These are phyloP conservation scores for Aspergillus bombycis DNA, from an alignment of 2,329 filamentous ascomycete genomes.

Conservation along the genomic window DNA sequence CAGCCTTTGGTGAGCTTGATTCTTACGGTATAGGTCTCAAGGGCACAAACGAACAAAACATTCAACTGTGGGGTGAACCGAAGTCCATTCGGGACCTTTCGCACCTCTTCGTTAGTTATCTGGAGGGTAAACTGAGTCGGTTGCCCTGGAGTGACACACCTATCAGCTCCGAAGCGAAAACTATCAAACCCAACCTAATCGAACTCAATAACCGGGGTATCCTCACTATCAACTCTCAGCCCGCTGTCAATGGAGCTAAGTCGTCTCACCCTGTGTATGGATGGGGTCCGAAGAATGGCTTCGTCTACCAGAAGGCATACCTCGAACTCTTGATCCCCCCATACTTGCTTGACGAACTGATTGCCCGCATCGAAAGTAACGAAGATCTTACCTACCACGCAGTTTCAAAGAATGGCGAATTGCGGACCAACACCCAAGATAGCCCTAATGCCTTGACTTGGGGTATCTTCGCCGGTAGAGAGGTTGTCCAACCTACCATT, in stretches of 20 bases:
- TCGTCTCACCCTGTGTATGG: slow-evolving; percentile 85
- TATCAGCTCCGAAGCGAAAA: slow-evolving; percentile 79
- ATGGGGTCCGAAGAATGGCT: slow-evolving; percentile 93
- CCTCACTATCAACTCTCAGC: slow-evolving; percentile 96
- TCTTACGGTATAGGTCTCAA: slow-evolving; percentile 92
- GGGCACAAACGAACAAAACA: slow-evolving; percentile 93
- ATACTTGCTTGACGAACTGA: slow-evolving; percentile 74
- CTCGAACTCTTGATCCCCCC: slow-evolving; percentile 88
- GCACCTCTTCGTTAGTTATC: slow-evolving; percentile 80
- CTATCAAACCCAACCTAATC: slow-evolving; percentile 76
- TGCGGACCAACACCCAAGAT: slow-evolving; percentile 80
- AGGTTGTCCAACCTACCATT: slow-evolving; percentile 99
- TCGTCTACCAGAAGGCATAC: slow-evolving; percentile 98
- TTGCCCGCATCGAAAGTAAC: slow-evolving; percentile 75
- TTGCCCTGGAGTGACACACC: slow-evolving; percentile 93
- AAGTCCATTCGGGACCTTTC: slow-evolving; percentile 78
- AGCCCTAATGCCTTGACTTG: slow-evolving; percentile 98
- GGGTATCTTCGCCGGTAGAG: slow-evolving; percentile 98
- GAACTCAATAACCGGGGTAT: slow-evolving; percentile 83
- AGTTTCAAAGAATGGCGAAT: slow-evolving; percentile 78
- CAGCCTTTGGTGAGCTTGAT: slow-evolving; percentile 93
- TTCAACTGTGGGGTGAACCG: slow-evolving; percentile 91
- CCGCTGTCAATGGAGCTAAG: slow-evolving; percentile 86
- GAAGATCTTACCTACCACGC: slow-evolving; percentile 91
- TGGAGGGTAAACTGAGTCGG: slow-evolving; percentile 76